Conservation (phyloP, 139 green algal genomes). For the Chlamydomonas sp. region DNA sequence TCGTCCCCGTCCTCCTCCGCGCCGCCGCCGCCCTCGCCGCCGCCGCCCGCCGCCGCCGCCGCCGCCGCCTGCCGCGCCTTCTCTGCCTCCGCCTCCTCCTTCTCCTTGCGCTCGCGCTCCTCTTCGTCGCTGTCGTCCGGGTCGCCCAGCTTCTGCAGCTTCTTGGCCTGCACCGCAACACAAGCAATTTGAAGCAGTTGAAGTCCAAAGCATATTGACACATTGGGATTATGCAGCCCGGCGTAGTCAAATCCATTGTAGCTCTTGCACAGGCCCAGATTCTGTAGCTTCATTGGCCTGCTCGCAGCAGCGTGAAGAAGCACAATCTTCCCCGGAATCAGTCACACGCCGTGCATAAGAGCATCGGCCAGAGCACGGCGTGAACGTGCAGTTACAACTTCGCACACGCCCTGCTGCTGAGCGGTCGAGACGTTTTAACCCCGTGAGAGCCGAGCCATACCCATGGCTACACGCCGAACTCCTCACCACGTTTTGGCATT, state of each 20-base stretch:
- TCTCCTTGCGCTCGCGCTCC: constrained; percentile 8
- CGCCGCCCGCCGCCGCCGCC: not conserved
- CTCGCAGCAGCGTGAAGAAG: not conserved
- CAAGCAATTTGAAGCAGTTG: not conserved
- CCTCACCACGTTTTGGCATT: not conserved
- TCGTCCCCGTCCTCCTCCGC: not conserved
- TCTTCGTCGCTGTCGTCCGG: constrained; percentile 27
- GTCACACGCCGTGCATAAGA: no score
- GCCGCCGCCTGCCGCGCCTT: not conserved
- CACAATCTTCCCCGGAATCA: no score
- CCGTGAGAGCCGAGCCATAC: not conserved
- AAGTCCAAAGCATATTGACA: not conserved
- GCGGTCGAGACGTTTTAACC: no score
- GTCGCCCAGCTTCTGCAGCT: constrained; percentile 28
- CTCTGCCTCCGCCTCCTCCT: constrained; percentile 11
- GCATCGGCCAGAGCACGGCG: no score
- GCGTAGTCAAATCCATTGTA: not conserved
- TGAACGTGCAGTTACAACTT: no score
- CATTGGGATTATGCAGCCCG: not conserved
- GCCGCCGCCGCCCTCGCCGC: not conserved
- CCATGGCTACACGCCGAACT: not conserved
- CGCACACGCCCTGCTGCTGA: no score
- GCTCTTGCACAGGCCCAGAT: not conserved
- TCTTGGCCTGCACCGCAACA: not conserved
- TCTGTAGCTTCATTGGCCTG: not conserved